Percentiles rank a stretch among this genome's conserved stretches.
These are phyloP conservation scores for Cyberlindnera mrakii DNA, from an alignment of 805 yeast species.

Conservation along the genomic window DNA sequence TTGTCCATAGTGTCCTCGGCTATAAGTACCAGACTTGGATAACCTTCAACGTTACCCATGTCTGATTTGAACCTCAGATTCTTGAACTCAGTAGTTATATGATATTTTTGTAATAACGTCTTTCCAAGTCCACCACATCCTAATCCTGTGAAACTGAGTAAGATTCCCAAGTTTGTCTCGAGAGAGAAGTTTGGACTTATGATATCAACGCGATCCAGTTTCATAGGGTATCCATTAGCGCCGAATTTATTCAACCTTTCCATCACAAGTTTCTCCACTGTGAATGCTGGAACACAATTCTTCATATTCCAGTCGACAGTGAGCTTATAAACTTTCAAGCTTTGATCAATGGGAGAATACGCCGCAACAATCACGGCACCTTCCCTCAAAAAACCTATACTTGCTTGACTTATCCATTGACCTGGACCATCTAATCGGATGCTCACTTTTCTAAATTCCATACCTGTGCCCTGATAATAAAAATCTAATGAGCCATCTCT, in stretches of 20 bases:
- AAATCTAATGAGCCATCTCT: constrained; percentile 53
- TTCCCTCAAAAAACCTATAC: constrained; percentile 48
- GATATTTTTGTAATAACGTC: constrained; percentile 19
- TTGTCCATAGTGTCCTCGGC: constrained; percentile 18
- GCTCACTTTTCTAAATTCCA: constrained; percentile 44
- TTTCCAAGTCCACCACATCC: constrained; percentile 15
- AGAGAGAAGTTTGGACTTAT: constrained; percentile 39
- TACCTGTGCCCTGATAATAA: constrained; percentile 59
- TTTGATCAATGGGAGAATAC: constrained; percentile 30
- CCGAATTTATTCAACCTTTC: constrained; percentile 23
- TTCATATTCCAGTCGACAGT: constrained; percentile 45
- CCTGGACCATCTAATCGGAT: constrained; percentile 26
- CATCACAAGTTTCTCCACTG: constrained; percentile 26
- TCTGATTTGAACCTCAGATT: constrained; percentile 17
- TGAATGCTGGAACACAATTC: constrained; percentile 33
- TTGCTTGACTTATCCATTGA: constrained; percentile 29
- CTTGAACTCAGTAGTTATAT: constrained; percentile 18
- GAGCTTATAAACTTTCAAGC: constrained; percentile 37
- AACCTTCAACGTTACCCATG: constrained; percentile 14
- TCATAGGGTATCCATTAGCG: constrained; percentile 24
- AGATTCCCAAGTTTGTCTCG: constrained; percentile 39
- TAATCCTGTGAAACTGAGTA: constrained; percentile 32
- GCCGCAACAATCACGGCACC: constrained; percentile 40
- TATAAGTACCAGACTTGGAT: constrained; percentile 16
- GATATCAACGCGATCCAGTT: constrained; percentile 32